Evolutionary conservation across 1,284 basidiomycete genomes (phyloP).

Genomic region (Sparassis latifolia): DNA sequence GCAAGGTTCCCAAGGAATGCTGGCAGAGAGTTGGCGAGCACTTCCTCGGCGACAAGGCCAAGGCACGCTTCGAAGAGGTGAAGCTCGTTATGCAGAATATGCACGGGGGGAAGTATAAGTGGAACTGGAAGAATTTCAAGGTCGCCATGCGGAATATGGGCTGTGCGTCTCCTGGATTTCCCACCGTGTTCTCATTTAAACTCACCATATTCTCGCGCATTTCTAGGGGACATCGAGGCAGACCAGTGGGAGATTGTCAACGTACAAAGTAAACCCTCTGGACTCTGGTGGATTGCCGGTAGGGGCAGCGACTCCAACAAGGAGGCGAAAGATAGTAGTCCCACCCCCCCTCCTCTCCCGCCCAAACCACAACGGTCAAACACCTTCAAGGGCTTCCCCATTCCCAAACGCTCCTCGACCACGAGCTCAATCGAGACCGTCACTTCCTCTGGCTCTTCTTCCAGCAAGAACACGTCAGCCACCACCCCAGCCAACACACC

Average conservation of each 20-base stretch:
- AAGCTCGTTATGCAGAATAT: constrained; percentile 66
- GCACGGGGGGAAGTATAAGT: constrained; percentile 66
- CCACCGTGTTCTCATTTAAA: neutral
- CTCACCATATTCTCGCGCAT: neutral
- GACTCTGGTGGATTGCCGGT: constrained; percentile 54
- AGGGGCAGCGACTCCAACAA: constrained; percentile 33
- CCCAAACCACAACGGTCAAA: constrained; percentile 16
- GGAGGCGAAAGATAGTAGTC: constrained; percentile 9
- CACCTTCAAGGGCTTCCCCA: constrained; percentile 21
- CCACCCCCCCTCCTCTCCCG: constrained; percentile 10
- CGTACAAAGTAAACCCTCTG: constrained; percentile 46
- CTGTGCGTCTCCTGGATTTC: constrained; percentile 44
- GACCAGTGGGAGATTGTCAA: constrained; percentile 53
- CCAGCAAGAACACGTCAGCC: constrained; percentile 4
- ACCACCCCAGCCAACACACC: constrained; percentile 13
- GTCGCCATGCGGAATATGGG: constrained; percentile 73
- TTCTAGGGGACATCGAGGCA: constrained; percentile 52
- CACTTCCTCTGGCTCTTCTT: constrained; percentile 15
- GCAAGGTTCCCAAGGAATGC: constrained; percentile 65
- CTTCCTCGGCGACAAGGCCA: constrained; percentile 61
- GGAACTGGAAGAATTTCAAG: constrained; percentile 76
- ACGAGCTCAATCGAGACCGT: constrained; percentile 23
- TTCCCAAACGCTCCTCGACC: constrained; percentile 21
- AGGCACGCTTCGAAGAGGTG: constrained; percentile 55
- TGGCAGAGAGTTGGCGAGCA: constrained; percentile 75